These are phyloP conservation scores for Pulveroboletus sp. DNA, from an alignment of 768 basidiomycete species.

Conservation along the genomic window DNA sequence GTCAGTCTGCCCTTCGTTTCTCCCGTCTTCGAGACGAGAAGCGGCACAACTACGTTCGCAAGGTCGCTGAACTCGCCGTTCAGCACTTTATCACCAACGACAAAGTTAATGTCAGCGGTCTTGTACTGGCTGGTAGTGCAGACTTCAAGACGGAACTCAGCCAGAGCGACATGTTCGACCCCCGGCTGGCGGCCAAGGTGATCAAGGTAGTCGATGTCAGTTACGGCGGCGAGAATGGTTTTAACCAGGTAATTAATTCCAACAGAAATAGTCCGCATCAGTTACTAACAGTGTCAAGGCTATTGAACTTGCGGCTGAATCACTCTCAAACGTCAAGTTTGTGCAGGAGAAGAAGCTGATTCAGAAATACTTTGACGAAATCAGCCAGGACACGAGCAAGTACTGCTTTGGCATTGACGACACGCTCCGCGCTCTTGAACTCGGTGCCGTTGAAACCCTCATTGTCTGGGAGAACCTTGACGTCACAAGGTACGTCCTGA, in stretches of 20 bases:
- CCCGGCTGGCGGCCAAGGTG: conserved; percentile 80
- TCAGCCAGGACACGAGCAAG: conserved; percentile 93
- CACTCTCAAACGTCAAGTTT: conserved; percentile 97
- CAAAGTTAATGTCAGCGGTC: conserved; percentile 95
- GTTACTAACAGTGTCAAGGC: conserved; percentile 49
- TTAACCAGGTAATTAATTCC: conserved; percentile 78
- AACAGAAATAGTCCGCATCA: neutral
- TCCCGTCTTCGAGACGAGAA: conserved; percentile 99
- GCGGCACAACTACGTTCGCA: conserved; percentile 99
- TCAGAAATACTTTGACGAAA: conserved; percentile 98
- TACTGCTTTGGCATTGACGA: conserved; percentile 99
- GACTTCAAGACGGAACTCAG: conserved; percentile 99
- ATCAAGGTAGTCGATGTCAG: conserved; percentile 99
- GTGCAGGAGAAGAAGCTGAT: conserved; percentile 99
- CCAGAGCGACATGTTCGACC: conserved; percentile 96
- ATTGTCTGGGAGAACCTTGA: conserved; percentile 99
- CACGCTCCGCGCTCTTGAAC: conserved; percentile 92
- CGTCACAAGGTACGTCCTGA: conserved; percentile 80
- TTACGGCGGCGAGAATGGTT: conserved; percentile 98
- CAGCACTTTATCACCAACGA: conserved; percentile 98
- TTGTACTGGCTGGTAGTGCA: conserved; percentile 94
- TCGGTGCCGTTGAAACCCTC: conserved; percentile 94
- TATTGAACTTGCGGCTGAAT: conserved; percentile 94
- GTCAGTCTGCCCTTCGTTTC: conserved; percentile 99
- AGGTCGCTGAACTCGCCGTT: conserved; percentile 95